phyloP scores from a whole-genome alignment of 2,329 filamentous ascomycete species.

The Nemania sp. region DNA sequence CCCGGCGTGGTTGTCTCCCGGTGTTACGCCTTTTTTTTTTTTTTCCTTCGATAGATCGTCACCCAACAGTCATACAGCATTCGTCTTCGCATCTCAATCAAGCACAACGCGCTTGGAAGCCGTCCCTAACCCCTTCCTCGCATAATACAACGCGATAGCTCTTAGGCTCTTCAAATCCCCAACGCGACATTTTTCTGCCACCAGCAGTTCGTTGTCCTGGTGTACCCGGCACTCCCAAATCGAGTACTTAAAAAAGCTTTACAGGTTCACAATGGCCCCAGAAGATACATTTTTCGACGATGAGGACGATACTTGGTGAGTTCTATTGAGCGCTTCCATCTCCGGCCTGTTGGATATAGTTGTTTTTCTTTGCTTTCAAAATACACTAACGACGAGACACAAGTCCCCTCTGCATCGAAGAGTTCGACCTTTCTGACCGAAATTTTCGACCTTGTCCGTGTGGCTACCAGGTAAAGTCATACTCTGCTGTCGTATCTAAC shows the following conservation, averaged over 20 bases:
- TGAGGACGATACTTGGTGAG: slow-evolving; percentile 77
- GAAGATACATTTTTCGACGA: slow-evolving; percentile 79
- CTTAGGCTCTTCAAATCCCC: neutral
- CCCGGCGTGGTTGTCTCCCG: slow-evolving; percentile 21
- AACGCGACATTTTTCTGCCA: slow-evolving; percentile 18
- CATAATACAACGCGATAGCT: slow-evolving; percentile 25
- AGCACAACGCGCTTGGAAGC: slow-evolving; percentile 37
- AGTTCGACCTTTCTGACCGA: slow-evolving; percentile 97
- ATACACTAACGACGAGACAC: slow-evolving; percentile 47
- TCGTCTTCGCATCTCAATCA: neutral
- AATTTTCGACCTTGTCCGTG: slow-evolving; percentile 98
- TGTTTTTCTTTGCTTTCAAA: slow-evolving; percentile 20
- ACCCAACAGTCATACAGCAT: slow-evolving; percentile 36
- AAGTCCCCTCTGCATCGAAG: slow-evolving; percentile 98
- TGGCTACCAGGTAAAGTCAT: slow-evolving; percentile 85
- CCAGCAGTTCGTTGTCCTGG: slow-evolving; percentile 3
- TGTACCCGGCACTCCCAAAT: slow-evolving; percentile 4
- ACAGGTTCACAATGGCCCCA: slow-evolving; percentile 67
- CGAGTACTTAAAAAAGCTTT: neutral
- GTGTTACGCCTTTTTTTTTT: slow-evolving; percentile 27
- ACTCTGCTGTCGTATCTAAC: slow-evolving; percentile 22
- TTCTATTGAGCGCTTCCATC: slow-evolving; percentile 31
- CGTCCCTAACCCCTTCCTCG: neutral
- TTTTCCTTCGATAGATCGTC: slow-evolving; percentile 38
- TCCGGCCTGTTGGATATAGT: slow-evolving; percentile 16